Conservation (phyloP, 805 yeast species). For the Torulaspora gathmanii region DNA sequence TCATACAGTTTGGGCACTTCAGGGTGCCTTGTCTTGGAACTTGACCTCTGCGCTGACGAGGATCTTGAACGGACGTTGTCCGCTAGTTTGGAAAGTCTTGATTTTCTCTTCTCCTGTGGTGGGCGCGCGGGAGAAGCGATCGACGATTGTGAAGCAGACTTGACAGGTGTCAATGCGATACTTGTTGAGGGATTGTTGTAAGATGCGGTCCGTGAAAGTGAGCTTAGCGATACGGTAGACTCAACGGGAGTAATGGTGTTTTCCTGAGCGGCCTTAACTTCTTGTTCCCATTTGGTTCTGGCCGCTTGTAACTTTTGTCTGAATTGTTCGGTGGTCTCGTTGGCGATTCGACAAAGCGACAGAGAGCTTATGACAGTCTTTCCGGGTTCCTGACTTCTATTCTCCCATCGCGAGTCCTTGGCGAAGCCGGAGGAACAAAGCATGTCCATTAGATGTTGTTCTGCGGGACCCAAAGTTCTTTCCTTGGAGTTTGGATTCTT, state of each 20-base stretch:
- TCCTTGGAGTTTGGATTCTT: conserved; percentile 2
- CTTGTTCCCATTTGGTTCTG: conserved; percentile 24
- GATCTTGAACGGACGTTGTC: conserved; percentile 56
- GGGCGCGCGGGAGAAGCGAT: conserved; percentile 2
- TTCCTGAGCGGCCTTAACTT: conserved; percentile 9
- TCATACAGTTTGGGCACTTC: conserved; percentile 31
- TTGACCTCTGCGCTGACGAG: conserved; percentile 45
- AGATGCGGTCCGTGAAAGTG: conserved; percentile 29
- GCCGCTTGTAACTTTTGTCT: conserved; percentile 26
- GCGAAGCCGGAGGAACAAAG: conserved; percentile 82
- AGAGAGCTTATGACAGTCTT: conserved; percentile 84
- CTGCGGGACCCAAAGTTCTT: conserved; percentile 68
- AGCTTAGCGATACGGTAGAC: conserved; percentile 13
- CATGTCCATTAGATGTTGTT: conserved; percentile 92
- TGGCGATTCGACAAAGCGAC: conserved; percentile 37
- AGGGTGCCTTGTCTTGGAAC: conserved; percentile 36
- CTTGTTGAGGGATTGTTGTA: conserved; percentile 11
- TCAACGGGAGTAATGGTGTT: conserved; percentile 14
- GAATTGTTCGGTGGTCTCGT: conserved; percentile 38
- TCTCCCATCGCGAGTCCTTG: conserved; percentile 73
- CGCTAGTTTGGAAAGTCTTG: conserved; percentile 60
- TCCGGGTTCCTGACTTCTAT: conserved; percentile 78
- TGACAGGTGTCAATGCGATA: conserved; percentile 7
- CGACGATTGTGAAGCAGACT: conserved; percentile 6
- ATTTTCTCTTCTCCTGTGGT: conserved; percentile 40